These are phyloP conservation scores for Clitocybe nebularis DNA, from an alignment of 1,284 basidiomycete species.

Conservation along the genomic window DNA sequence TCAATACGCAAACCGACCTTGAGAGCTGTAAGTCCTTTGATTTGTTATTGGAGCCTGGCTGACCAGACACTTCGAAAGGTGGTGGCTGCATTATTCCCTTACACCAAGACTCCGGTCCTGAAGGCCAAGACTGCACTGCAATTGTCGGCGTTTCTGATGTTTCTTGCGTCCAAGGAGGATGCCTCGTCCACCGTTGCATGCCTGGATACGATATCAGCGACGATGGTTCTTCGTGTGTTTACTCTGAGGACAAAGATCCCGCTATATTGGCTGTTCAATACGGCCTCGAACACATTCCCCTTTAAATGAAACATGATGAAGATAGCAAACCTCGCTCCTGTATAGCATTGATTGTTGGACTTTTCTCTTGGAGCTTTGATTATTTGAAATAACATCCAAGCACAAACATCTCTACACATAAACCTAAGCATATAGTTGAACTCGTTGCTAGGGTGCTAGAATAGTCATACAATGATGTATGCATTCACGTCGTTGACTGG, in stretches of 20 bases:
- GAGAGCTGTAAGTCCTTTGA: constrained; percentile 46
- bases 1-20: constrained; percentile 41
- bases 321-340: neutral
- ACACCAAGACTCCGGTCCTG: constrained; percentile 16
- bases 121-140: constrained; percentile 43
- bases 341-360: neutral
- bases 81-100: constrained; percentile 46
- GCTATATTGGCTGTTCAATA: constrained; percentile 18
- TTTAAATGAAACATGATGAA: constrained; percentile 2
- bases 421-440: no score
- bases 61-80: constrained; percentile 27
- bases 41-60: neutral
- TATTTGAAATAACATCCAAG: no score
- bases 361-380: neutral
- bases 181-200: constrained; percentile 43
- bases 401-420: no score
- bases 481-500: no score
- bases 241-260: constrained; percentile 19
- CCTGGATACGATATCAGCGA: constrained; percentile 34
- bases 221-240: constrained; percentile 24
- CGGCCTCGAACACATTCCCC: constrained; percentile 18
- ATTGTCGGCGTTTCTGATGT: constrained; percentile 47
- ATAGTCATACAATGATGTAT: no score
- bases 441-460: no score
- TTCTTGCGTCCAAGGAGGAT: constrained; percentile 40